Evolutionary conservation across 345 rosid genomes (phyloP), one percentile per base, ranked within the genome.

Genomic region (Draba incana): DNA sequence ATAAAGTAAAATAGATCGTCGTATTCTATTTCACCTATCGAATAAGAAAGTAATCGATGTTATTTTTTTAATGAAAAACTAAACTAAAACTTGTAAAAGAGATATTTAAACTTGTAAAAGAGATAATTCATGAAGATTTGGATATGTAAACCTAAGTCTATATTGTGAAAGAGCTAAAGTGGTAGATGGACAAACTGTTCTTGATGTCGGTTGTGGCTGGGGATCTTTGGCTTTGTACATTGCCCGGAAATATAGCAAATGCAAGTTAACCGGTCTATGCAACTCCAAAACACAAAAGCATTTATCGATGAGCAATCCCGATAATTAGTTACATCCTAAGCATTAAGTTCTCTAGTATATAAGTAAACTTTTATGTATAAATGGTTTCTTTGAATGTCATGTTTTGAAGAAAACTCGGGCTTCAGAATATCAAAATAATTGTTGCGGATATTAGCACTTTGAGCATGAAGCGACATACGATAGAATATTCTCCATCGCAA

Each of bases 201-300:
- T 93, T 72, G 98, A 90, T 63, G 79, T 86, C 30, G 98, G 97
- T 33, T 90, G 97, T 74, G 98, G 97, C 0, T 86, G 97, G 97
- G 98, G 98, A 0, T 90, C 97, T 31, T 85, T 93, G 31, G 79
- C 83, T 75, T 66, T 88, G 54, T 83, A 85, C 81, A 82, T 86
- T 61, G 97, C 97, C 11, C 77, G 79, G 47, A 86, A 86, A 56
- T 85, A 81, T 42, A 72, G 82, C 63, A 85, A 78, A 3, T 93
- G 97, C 83, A 90, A 63, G 63, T 4, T 90, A 25, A 88, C 88
- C 0, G 97, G 98, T 52, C 83, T 93, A 39, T 90, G 98, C 82
- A 90, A 92, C 73, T 92, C 98, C 3, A 75, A 23, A 11, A 88
- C 94, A 0, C 97, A 90, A 77, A 93, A 86, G 73, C 86, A 8